A percentile compares a stretch with the other conserved stretches of the same genome.
These are phyloP conservation scores for Saccharomyces cerevisiae DNA, from an alignment of 805 yeast genomes.

Conservation along the genomic window DNA sequence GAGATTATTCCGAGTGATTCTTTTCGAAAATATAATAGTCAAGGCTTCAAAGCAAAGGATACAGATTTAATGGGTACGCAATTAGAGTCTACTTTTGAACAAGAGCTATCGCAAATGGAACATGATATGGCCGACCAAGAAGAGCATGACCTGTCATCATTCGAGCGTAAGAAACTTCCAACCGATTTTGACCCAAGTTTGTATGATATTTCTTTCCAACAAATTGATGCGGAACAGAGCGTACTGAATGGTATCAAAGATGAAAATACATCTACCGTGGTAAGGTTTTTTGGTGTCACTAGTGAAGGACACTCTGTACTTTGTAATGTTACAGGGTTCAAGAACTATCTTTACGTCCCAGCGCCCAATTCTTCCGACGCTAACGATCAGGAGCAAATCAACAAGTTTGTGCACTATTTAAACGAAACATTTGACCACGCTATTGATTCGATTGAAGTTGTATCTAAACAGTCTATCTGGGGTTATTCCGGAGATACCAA, in stretches of 20 bases:
- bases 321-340: conserved; percentile 82
- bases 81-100: conserved; percentile 22
- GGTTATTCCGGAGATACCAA: conserved; percentile 77
- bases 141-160: conserved; percentile 21
- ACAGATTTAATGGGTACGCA: conserved; percentile 18
- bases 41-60: conserved; percentile 26
- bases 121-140: conserved; percentile 23
- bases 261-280: conserved; percentile 40
- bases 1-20: conserved; percentile 29
- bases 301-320: conserved; percentile 78
- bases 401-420: conserved; percentile 39
- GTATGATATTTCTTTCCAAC: conserved; percentile 69
- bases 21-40: conserved; percentile 24
- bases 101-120: conserved; percentile 26
- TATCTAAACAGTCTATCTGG: conserved; percentile 81
- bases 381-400: conserved; percentile 25
- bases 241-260: conserved; percentile 33
- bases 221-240: conserved; percentile 89
- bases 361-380: conserved; percentile 60
- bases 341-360: conserved; percentile 86
- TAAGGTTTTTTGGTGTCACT: conserved; percentile 90
- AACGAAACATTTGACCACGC: conserved; percentile 42
- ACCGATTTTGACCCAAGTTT: conserved; percentile 38
- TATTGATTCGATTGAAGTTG: conserved; percentile 58
- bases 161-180: conserved; percentile 51